Evolutionary conservation across 2,329 filamentous ascomycete genomes (phyloP), one percentile per base, ranked within the genome.

Genomic region (Teratosphaeria destructans): DNA sequence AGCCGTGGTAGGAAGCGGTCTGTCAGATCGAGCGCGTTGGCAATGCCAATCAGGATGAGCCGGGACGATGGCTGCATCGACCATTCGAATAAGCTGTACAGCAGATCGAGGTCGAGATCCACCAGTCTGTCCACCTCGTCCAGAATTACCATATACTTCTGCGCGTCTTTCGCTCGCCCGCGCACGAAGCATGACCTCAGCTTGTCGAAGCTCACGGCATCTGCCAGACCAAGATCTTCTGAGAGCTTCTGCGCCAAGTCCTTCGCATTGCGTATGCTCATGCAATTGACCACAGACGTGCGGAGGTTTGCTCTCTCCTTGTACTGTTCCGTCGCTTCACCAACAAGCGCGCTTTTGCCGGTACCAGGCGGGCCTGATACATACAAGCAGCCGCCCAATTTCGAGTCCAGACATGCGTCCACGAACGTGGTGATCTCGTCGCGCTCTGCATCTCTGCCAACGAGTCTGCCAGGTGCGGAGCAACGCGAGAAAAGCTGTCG

Each of bases 41-140:
- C 94, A 69, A 99, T 96, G 55, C 94, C 94, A 56, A 99, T 83
- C 19, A 99, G 79, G 39, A 94, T 79, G 5, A 99, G 84, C 23
- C 84, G 85, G 0, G 94, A 96, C 1, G 84, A 83, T 63, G 85
- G 85, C 63, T 90, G 84, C 68, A 99, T 78, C 1, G 94, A 95
- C 92, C 93, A 97, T 72, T 96, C 92, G 66, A 99, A 96, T n/a
- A 99, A 79, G 62, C 85, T 88, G 75, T 97, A 96, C 14, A 99
- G 79, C 58, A 94, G 87, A 66, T 95, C 90, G 60, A 94, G 78
- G 66, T 96, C 93, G 63, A 96, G 80, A 1, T 89, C 93, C 49
- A 99, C 80, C 56, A 99, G 85, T 70, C 95, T 89, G 69, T 99
- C 94, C 61, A 99, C 93, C 76, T 99, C 94, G 69, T 99, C 94